Conservation (phyloP, 306 rosid genomes). For the Dryas alaskensis region DNA sequence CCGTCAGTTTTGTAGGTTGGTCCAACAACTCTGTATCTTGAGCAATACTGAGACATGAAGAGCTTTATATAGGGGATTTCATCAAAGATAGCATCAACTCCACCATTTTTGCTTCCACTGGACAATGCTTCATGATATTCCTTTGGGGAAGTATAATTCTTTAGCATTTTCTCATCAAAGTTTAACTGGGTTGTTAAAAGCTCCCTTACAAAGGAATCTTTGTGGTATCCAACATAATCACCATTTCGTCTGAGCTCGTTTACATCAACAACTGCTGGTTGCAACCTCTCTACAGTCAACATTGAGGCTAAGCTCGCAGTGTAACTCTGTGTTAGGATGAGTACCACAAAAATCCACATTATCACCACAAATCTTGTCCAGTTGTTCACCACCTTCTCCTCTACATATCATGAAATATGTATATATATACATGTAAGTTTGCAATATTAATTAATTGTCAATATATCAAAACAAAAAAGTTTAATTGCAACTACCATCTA, state of each 20-base stretch:
- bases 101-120: conserved; percentile 31
- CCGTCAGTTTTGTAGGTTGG: conserved; percentile 29
- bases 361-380: conserved; percentile 30
- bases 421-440: too few species aligned
- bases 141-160: not conserved
- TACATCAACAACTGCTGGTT: conserved; percentile 17
- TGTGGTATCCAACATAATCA: conserved; percentile 18
- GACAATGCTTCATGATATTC: conserved; percentile 20
- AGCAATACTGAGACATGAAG: conserved; percentile 7
- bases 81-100: conserved; percentile 29
- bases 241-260: conserved; percentile 21
- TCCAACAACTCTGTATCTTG: conserved; percentile 23
- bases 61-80: conserved; percentile 22
- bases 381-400: conserved; percentile 32
- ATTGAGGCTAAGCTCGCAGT: conserved; percentile 36
- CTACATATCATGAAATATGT: not conserved
- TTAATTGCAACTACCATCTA: too few species aligned
- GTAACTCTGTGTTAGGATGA: conserved; percentile 27
- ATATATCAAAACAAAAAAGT: too few species aligned
- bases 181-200: conserved; percentile 6
- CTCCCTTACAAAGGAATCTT: not conserved
- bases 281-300: conserved; percentile 32
- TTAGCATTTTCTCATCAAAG: conserved; percentile 4
- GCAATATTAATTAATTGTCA: too few species aligned
- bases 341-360: conserved; percentile 31